Evolutionary conservation across 169 alveolate species (phyloP).

Genomic region (Theileria annulata): DNA sequence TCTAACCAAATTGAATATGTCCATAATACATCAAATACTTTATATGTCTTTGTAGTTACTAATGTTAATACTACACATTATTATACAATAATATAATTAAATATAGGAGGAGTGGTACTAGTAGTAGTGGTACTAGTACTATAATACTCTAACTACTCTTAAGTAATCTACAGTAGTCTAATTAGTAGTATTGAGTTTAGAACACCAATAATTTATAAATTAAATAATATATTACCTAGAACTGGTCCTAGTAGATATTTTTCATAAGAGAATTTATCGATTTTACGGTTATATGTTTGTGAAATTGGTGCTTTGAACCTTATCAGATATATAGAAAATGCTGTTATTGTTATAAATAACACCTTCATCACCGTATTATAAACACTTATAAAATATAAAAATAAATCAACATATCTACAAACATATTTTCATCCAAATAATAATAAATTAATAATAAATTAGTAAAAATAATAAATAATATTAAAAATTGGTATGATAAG

Average conservation of each 20-base stretch:
- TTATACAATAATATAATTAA: not conserved
- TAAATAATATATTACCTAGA: conserved; percentile 63
- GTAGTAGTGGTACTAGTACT: too few species aligned
- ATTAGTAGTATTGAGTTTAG: conserved; percentile 35
- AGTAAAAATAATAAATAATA: too few species aligned
- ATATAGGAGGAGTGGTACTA: not conserved
- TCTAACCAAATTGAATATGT: conserved; percentile 95
- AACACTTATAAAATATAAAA: conserved; percentile 84
- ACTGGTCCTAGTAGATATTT: conserved; percentile 83
- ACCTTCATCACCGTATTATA: conserved; percentile 93
- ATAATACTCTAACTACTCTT: not conserved
- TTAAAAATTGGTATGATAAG: not conserved
- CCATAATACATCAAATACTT: conserved; percentile 87
- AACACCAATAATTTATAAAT: not conserved
- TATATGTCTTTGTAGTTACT: conserved; percentile 65
- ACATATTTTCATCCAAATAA: not conserved
- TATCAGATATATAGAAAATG: conserved; percentile 84
- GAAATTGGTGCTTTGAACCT: conserved; percentile 83
- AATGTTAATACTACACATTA: conserved; percentile 53
- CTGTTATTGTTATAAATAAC: conserved; percentile 84
- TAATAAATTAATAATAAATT: not conserved
- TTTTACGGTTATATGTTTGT: conserved; percentile 90
- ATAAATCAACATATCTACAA: conserved; percentile 80
- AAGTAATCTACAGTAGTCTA: not conserved
- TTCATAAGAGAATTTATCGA: conserved; percentile 91